phyloP scores from a whole-genome alignment of 768 basidiomycete genomes.

The Russula abietina region DNA sequence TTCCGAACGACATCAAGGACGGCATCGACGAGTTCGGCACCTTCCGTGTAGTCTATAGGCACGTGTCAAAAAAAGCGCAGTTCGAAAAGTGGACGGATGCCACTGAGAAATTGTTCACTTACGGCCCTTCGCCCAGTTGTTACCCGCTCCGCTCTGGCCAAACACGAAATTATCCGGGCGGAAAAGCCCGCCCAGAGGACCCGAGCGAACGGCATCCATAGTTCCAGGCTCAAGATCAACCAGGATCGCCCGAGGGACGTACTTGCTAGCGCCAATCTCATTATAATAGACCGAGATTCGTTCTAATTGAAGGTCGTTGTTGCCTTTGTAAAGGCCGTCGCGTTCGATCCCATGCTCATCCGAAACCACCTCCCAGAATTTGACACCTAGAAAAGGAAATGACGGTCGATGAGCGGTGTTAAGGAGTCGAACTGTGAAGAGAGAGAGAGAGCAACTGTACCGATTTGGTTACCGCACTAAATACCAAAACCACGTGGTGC shows the following conservation, averaged over 20 bases:
- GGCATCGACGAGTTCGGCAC: slow-evolving; percentile 97
- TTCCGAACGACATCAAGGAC: slow-evolving; percentile 98
- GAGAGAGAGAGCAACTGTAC: slow-evolving; percentile 42
- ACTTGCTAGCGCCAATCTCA: slow-evolving; percentile 91
- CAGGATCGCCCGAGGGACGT: slow-evolving; percentile 96
- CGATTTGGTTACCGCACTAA: slow-evolving; percentile 95
- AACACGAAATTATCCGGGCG: slow-evolving; percentile 98
- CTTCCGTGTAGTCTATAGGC: slow-evolving; percentile 78
- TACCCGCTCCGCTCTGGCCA: slow-evolving; percentile 96
- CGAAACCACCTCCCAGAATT: slow-evolving; percentile 97
- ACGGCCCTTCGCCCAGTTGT: slow-evolving; percentile 99
- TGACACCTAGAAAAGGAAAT: slow-evolving; percentile 55
- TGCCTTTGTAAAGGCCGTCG: slow-evolving; percentile 93
- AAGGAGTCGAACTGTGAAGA: slow-evolving; percentile 13
- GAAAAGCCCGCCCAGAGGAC: slow-evolving; percentile 88
- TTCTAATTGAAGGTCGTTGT: slow-evolving; percentile 91
- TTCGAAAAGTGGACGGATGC: neutral
- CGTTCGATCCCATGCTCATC: slow-evolving; percentile 96
- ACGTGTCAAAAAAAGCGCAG: slow-evolving; percentile 19
- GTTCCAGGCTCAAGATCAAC: slow-evolving; percentile 98
- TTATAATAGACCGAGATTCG: slow-evolving; percentile 98
- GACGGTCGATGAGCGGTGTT: slow-evolving; percentile 8
- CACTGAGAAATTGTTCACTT: slow-evolving; percentile 37
- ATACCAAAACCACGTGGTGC: slow-evolving; percentile 23
- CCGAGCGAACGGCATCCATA: slow-evolving; percentile 88